phyloP scores from a whole-genome alignment of 441 rosid genomes.

The Theobroma grandiflorum region DNA sequence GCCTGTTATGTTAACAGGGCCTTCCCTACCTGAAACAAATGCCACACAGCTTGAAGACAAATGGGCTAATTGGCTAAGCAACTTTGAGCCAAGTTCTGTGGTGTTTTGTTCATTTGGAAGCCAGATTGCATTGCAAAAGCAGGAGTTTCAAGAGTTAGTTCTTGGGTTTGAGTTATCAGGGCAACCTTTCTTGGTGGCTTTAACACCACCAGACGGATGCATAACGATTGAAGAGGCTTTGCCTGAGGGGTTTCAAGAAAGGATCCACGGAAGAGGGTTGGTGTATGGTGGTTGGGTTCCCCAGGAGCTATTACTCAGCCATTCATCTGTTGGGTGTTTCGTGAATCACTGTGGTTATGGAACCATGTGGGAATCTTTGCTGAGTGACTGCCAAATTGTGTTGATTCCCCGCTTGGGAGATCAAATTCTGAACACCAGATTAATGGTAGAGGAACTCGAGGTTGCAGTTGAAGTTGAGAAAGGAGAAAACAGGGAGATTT shows the following conservation, averaged over 20 bases:
- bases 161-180: too few relatives aligned
- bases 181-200: too few relatives aligned
- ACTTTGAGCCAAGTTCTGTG: too few relatives aligned
- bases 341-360: slow-evolving; percentile 73
- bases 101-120: too few relatives aligned
- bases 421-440: slow-evolving; percentile 38
- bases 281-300: slow-evolving; percentile 48
- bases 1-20: slow-evolving; percentile 54
- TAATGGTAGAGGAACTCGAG: slow-evolving; percentile 43
- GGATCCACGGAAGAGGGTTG: slow-evolving; percentile 41
- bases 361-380: slow-evolving; percentile 73
- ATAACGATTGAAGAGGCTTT: slow-evolving; percentile 57
- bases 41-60: slow-evolving; percentile 28
- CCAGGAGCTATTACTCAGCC: slow-evolving; percentile 48
- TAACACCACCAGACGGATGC: slow-evolving; percentile 29
- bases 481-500: slow-evolving; percentile 34
- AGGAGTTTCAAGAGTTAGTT: too few relatives aligned
- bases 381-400: slow-evolving; percentile 33
- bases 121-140: too few relatives aligned
- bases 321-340: slow-evolving; percentile 65
- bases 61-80: not conserved
- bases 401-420: slow-evolving; percentile 21
- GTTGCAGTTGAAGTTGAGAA: slow-evolving; percentile 45
- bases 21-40: slow-evolving; percentile 32
- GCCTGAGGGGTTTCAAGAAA: slow-evolving; percentile 62